Evolutionary conservation across 352 stramenopile species (phyloP).

Genomic region (Aphanomyces invadans): DNA sequence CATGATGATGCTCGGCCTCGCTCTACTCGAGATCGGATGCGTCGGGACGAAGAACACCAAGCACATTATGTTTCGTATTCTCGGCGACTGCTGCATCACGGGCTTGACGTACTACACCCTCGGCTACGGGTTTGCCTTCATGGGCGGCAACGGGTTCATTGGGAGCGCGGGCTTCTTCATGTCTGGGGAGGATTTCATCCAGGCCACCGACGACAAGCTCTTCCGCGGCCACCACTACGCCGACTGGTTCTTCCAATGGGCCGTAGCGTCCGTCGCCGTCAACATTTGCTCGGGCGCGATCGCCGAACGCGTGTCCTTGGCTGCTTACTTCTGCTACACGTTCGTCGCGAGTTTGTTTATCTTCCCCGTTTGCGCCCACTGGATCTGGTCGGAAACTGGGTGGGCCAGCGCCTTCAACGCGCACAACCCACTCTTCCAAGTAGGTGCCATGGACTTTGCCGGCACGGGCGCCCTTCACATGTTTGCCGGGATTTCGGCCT

Average conservation of each 20-base stretch:
- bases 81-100: slow-evolving; percentile 57
- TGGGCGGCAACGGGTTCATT: slow-evolving; percentile 26
- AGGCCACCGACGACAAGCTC: not conserved
- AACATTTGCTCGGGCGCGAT: slow-evolving; percentile 68
- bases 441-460: slow-evolving; percentile 59
- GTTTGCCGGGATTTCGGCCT: slow-evolving; percentile 46
- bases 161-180: slow-evolving; percentile 29
- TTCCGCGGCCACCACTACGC: slow-evolving; percentile 35
- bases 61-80: slow-evolving; percentile 77
- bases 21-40: slow-evolving; percentile 56
- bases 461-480: slow-evolving; percentile 59
- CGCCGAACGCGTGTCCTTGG: slow-evolving; percentile 48
- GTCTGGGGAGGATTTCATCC: slow-evolving; percentile 20
- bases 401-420: slow-evolving; percentile 38
- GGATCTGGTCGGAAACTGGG: slow-evolving; percentile 31
- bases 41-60: slow-evolving; percentile 49
- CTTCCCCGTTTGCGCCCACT: slow-evolving; percentile 61
- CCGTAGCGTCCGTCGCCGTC: slow-evolving; percentile 49
- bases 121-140: slow-evolving; percentile 57
- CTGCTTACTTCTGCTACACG: slow-evolving; percentile 51
- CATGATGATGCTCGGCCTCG: slow-evolving; percentile 59
- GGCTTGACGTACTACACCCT: slow-evolving; percentile 43
- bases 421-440: not conserved
- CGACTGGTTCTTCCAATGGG: slow-evolving; percentile 61
- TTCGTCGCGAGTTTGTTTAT: slow-evolving; percentile 49